Evolutionary conservation across 1,284 basidiomycete genomes (phyloP), one percentile per base, ranked within the genome.

Genomic region (Takashimella tepidaria): DNA sequence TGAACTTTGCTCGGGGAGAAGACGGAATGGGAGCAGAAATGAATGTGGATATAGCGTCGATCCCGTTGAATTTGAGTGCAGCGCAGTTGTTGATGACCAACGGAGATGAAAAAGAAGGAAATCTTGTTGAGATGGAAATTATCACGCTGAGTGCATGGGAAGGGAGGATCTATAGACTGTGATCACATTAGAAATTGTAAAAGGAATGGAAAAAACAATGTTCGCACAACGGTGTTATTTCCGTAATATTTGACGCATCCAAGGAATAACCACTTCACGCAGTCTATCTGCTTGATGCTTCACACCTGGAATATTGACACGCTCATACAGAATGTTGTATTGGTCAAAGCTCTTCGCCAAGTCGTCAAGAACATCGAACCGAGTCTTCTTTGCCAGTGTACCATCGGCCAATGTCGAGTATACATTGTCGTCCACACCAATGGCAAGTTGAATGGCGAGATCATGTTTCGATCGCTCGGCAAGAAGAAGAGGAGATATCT

Each of bases 1-100:
- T 85, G 56, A 85, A 84, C 62, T 83, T 85, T 52, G 31, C 31
- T 37, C 31, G 31, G 31, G 31, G 31, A 8, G 16, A 8, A 16
- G 31, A 37, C 16, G 16, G 31, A 16, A 8, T 37, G 31, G 31
- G 31, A 37, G 31, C 31, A 8, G 31, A 37, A 16, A 8, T 37
- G 31, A 37, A 8, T 16, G 31, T 37, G 10, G 31, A 37, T 16
- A 16, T 37, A 8, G 31, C 31, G 31, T 37, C 31, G 31, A 8
- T 37, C 8, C 31, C 31, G 16, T 8, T 16, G 16, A 16, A 37
- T 8, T 16, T 37, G 10, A 8, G 31, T 8, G 16, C 10, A 8
- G 31, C 31, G 10, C 8, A 37, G 31, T 16, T 37, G 16, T 16
- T 37, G 31, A 16, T 37, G 31, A 37, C 31, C 31, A 37, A 37